These are phyloP conservation scores for Alternaria longipes DNA, from an alignment of 2,329 filamentous ascomycete species.

Conservation along the genomic window DNA sequence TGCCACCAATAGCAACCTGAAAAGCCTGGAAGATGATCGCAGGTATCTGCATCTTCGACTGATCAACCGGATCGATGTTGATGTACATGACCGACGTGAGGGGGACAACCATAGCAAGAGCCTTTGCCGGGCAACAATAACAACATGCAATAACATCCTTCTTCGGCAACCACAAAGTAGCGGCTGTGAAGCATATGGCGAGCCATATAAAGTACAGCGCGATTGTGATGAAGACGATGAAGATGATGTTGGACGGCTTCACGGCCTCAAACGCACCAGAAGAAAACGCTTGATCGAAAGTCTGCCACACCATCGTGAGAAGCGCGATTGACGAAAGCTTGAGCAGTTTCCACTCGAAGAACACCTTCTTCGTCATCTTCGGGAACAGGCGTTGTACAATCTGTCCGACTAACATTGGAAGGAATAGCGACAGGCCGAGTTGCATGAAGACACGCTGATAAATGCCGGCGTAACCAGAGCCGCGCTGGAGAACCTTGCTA, in stretches of 20 bases:
- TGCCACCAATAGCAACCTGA: slow-evolving; percentile 54
- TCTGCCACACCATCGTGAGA: slow-evolving; percentile 68
- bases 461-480: slow-evolving; percentile 65
- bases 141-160: slow-evolving; percentile 74
- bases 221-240: slow-evolving; percentile 74
- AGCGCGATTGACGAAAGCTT: slow-evolving; percentile 58
- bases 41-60: slow-evolving; percentile 69
- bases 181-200: slow-evolving; percentile 66
- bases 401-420: slow-evolving; percentile 72
- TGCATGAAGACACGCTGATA: slow-evolving; percentile 74
- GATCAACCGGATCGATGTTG: slow-evolving; percentile 62
- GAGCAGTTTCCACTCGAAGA: slow-evolving; percentile 55
- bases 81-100: slow-evolving; percentile 74
- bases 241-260: slow-evolving; percentile 68
- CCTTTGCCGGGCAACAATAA: slow-evolving; percentile 78
- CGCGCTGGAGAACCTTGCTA: slow-evolving; percentile 63
- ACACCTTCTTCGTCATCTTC: slow-evolving; percentile 64
- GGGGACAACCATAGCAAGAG: slow-evolving; percentile 74
- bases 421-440: slow-evolving; percentile 71
- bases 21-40: slow-evolving; percentile 65
- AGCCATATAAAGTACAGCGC: slow-evolving; percentile 70
- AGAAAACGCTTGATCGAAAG: slow-evolving; percentile 72
- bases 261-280: slow-evolving; percentile 69
- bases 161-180: slow-evolving; percentile 63
- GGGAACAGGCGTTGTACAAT: slow-evolving; percentile 65